Percentiles rank a stretch among this genome's conserved stretches.
These are phyloP conservation scores for Gynostemma pentaphyllum DNA, from an alignment of 306 rosid species.

Conservation along the genomic window DNA sequence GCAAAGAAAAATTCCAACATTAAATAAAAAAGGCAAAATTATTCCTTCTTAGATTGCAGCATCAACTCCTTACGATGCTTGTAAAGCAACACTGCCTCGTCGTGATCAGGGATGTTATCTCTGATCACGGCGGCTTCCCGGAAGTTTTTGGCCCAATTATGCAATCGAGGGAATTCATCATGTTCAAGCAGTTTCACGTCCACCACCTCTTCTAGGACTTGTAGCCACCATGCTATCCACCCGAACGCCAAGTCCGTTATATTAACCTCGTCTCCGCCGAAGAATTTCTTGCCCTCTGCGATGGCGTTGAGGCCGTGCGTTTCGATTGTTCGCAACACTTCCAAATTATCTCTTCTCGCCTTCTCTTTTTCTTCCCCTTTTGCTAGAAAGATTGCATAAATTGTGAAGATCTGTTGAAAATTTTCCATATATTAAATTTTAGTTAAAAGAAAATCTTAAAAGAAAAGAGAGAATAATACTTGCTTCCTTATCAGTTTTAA, in stretches of 20 bases:
- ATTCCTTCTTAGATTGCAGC: background rate
- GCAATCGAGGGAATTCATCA: slow-evolving; percentile 21
- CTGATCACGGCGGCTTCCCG: slow-evolving; percentile 24
- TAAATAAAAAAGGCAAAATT: too few species aligned
- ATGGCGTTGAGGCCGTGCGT: slow-evolving; percentile 9
- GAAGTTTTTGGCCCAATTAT: slow-evolving; percentile 32
- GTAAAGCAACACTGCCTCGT: background rate
- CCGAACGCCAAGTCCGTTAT: slow-evolving; percentile 23
- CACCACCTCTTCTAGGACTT: slow-evolving; percentile 5
- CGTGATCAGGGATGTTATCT: slow-evolving; percentile 28
- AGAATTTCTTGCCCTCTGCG: slow-evolving; percentile 11
- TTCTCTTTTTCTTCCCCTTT: slow-evolving; percentile 17
- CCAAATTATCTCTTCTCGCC: background rate
- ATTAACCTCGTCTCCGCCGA: slow-evolving; percentile 23
- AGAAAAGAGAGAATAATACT: too few species aligned
- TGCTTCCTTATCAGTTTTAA: too few species aligned
- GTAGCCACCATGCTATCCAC: slow-evolving; percentile 11
- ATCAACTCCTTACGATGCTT: background rate
- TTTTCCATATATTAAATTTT: too few species aligned
- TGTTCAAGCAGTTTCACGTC: slow-evolving; percentile 22
- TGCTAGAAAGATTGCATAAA: too few species aligned
- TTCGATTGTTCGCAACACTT: slow-evolving; percentile 17
- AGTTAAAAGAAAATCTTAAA: too few species aligned
- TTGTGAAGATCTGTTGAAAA: too few species aligned
- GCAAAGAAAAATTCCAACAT: too few species aligned